A percentile compares a stretch with the other conserved stretches of the same genome.
Evolutionary conservation across 2,329 filamentous ascomycete species (phyloP).

Genomic region (Alternaria panax): DNA sequence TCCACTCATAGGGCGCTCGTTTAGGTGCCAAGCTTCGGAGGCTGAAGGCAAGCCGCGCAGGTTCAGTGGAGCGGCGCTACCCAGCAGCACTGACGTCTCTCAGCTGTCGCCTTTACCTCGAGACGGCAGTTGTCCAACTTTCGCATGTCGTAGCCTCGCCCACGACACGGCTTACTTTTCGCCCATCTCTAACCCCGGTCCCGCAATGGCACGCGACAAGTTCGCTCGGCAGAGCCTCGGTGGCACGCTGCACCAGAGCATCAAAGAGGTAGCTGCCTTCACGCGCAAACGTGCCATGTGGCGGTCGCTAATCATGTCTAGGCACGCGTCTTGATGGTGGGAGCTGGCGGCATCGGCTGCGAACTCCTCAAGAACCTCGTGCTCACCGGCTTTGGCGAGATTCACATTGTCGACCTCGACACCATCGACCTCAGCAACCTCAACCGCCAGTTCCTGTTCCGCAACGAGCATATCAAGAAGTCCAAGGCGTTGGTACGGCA

Average conservation of each 20-base stretch:
- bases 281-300: background rate
- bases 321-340: slow-evolving; percentile 91
- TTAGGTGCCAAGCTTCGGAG: slow-evolving; percentile 35
- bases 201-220: slow-evolving; percentile 57
- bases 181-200: slow-evolving; percentile 10
- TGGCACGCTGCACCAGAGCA: slow-evolving; percentile 64
- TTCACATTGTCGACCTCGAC: slow-evolving; percentile 95
- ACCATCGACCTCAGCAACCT: slow-evolving; percentile 98
- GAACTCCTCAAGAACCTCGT: slow-evolving; percentile 97
- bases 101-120: slow-evolving; percentile 25
- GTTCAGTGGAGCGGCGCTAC: slow-evolving; percentile 25
- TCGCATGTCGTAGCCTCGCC: slow-evolving; percentile 29
- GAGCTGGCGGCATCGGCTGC: slow-evolving; percentile 95
- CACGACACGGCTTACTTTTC: slow-evolving; percentile 14
- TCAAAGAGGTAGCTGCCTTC: slow-evolving; percentile 67
- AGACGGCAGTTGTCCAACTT: slow-evolving; percentile 13
- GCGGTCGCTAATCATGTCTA: slow-evolving; percentile 53
- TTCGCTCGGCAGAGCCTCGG: slow-evolving; percentile 68
- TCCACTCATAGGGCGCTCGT: slow-evolving; percentile 28
- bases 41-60: slow-evolving; percentile 25
- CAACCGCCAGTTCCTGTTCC: slow-evolving; percentile 96
- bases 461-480: slow-evolving; percentile 97
- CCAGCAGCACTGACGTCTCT: slow-evolving; percentile 35
- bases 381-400: slow-evolving; percentile 87
- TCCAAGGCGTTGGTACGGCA: slow-evolving; percentile 80